These are phyloP conservation scores for Penicillium sp. DNA, from an alignment of 2,329 filamentous ascomycete genomes.

Conservation along the genomic window DNA sequence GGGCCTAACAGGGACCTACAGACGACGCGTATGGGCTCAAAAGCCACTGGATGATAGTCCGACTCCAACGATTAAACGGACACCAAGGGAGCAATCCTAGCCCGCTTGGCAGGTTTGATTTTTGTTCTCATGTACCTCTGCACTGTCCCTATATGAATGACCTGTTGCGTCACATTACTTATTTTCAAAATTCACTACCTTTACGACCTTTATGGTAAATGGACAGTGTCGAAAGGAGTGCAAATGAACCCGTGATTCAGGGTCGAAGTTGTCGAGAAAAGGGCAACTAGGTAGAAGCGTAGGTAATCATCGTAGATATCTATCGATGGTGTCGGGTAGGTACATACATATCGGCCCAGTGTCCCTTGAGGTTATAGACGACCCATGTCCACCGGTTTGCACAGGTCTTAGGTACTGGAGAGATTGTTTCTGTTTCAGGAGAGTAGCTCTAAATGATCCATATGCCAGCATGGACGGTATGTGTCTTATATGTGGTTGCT, in stretches of 20 bases:
- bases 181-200: neutral
- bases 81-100: slow-evolving; percentile 30
- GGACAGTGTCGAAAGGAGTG: neutral
- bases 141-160: neutral
- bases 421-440: too few species aligned
- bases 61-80: slow-evolving; percentile 13
- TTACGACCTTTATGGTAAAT: neutral
- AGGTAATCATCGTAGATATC: too few species aligned
- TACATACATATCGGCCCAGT: too few species aligned
- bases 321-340: too few species aligned
- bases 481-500: too few species aligned
- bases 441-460: too few species aligned
- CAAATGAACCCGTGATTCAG: neutral
- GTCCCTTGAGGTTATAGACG: too few species aligned
- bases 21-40: slow-evolving; percentile 24
- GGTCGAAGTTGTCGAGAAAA: neutral
- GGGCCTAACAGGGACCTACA: neutral
- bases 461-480: too few species aligned
- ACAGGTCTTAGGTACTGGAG: too few species aligned
- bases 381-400: too few species aligned
- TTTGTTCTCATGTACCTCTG: neutral
- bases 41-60: slow-evolving; percentile 11
- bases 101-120: neutral
- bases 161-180: neutral
- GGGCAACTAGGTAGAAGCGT: neutral